Percentiles rank a stretch among this genome's conserved stretches.
These are phyloP conservation scores for Mycena albidolilacea DNA, from an alignment of 768 basidiomycete genomes.

Conservation along the genomic window DNA sequence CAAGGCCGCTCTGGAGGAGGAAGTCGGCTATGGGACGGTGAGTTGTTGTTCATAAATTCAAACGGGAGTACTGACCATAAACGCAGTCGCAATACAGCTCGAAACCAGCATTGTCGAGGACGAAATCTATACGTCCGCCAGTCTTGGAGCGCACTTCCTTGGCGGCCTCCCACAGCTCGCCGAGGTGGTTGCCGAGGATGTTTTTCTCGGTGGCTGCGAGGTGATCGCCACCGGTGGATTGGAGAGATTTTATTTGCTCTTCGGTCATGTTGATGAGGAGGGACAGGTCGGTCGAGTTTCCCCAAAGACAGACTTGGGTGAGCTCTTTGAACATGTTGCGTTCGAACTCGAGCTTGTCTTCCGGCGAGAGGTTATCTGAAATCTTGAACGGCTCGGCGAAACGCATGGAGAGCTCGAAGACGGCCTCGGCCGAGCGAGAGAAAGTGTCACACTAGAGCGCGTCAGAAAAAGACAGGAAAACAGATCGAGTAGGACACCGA, in stretches of 20 bases:
- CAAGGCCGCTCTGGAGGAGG: constrained; percentile 91
- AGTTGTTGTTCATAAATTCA: not conserved
- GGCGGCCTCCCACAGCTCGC: constrained; percentile 80
- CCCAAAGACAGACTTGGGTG: constrained; percentile 97
- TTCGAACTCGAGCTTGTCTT: constrained; percentile 78
- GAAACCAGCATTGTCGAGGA: constrained; percentile 91
- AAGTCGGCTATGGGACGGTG: constrained; percentile 83
- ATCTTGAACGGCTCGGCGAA: constrained; percentile 89
- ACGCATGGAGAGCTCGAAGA: constrained; percentile 93
- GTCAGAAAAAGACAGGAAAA: constrained; percentile 25
- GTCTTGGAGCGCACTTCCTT: constrained; percentile 78
- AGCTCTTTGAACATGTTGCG: constrained; percentile 92
- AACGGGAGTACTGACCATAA: constrained; percentile 69
- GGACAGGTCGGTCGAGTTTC: constrained; percentile 96
- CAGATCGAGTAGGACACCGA: constrained; percentile 41
- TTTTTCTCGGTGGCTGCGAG: constrained; percentile 97
- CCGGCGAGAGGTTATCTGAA: constrained; percentile 63
- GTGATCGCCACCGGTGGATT: constrained; percentile 96
- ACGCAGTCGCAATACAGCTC: constrained; percentile 92
- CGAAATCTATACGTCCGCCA: constrained; percentile 83
- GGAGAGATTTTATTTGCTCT: constrained; percentile 96
- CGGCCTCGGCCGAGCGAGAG: constrained; percentile 91
- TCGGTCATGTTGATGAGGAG: constrained; percentile 98
- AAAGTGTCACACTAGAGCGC: constrained; percentile 88
- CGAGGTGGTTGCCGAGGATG: constrained; percentile 90